Conservation (phyloP, 371 early-diverging fungal species). For the Mucor lusitanicus region DNA sequence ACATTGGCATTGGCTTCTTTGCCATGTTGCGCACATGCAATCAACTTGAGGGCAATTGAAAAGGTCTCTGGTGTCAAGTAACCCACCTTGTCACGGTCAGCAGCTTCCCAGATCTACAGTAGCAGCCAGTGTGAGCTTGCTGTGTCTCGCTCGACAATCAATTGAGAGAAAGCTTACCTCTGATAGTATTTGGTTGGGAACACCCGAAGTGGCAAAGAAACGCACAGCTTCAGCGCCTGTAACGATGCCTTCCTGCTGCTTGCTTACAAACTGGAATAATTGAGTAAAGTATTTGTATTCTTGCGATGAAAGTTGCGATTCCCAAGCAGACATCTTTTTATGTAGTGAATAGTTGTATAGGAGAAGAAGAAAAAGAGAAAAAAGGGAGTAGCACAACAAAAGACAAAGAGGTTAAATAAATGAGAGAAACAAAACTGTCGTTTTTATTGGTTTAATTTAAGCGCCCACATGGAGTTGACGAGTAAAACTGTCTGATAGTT, state of each 20-base stretch:
- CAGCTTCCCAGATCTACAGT: constrained; percentile 63
- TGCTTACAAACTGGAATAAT: constrained; percentile 67
- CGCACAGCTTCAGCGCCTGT: constrained; percentile 79
- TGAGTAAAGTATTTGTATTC: constrained; percentile 71
- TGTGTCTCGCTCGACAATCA: no score
- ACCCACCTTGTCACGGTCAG: constrained; percentile 34
- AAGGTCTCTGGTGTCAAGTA: constrained; percentile 35
- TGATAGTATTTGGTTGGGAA: constrained; percentile 72
- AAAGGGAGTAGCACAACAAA: background rate
- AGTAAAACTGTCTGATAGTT: constrained; percentile 19
- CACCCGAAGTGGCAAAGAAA: constrained; percentile 81
- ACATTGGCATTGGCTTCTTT: constrained; percentile 38
- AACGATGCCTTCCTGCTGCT: constrained; percentile 63
- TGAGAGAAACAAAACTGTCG: background rate
- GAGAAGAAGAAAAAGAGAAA: constrained; percentile 7
- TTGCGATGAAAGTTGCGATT: constrained; percentile 57
- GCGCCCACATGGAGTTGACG: constrained; percentile 25
- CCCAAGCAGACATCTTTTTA: constrained; percentile 38
- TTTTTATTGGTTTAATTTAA: constrained; percentile 10
- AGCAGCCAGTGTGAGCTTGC: background rate
- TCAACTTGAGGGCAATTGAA: constrained; percentile 34
- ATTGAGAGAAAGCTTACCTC: constrained; percentile 48
- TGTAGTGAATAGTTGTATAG: background rate
- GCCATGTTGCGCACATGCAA: constrained; percentile 69
- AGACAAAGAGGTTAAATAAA: no score